Base-by-base conservation (phyloP, 768 basidiomycete species). In the Piloderma croceum region DNA sequence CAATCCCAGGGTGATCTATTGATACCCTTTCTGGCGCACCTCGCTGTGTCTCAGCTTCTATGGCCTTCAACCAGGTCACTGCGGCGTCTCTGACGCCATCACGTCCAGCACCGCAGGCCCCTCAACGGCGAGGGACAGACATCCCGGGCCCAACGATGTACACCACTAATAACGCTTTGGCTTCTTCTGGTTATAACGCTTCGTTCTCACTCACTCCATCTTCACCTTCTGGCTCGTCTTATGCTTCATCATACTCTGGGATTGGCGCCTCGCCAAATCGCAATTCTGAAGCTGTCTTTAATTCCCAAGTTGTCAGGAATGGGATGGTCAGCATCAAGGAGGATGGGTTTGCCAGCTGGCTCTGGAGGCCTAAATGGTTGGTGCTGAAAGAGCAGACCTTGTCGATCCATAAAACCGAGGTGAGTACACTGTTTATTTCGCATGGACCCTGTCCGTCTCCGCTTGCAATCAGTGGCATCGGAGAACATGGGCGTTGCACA, bases 331-430 rank as follows among this genome's bases (percentile, higher is more conserved):
- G 75, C 59, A 71, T 94, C 53, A 98, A 98, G 71, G 94, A 99
- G 61, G 93, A 96, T 36, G 88, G 90, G 1, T 81, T 97, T 47
- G 81, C 86, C 3, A 87, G 85, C 47, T 92, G 89, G 74, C 73
- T 96, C 36, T 97, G 93, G 81, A 79, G 84, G 59, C 77, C 85
- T 55, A 87, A 90, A 60, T 97, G 86, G 84, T 65, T 97, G 41
- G 73, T 94, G 4, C 70, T 99, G 46, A 85, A 79, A 53, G 90
- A 91, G 36, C 74, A 80, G 51, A 70, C 80, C 7, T 61, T 99
- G 34, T 72, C 76, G 15, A 77, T 98, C 42, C 89, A 91, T 58
- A 97, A 92, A 71, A 88, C 77, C 52, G 94, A 97, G 76, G 93
- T 92, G 55, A 51, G 87, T 57, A n/a, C 43, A 4, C 24, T 24